Evolutionary conservation across 2,329 filamentous ascomycete species (phyloP).

Genomic region (Xylaria sp.): DNA sequence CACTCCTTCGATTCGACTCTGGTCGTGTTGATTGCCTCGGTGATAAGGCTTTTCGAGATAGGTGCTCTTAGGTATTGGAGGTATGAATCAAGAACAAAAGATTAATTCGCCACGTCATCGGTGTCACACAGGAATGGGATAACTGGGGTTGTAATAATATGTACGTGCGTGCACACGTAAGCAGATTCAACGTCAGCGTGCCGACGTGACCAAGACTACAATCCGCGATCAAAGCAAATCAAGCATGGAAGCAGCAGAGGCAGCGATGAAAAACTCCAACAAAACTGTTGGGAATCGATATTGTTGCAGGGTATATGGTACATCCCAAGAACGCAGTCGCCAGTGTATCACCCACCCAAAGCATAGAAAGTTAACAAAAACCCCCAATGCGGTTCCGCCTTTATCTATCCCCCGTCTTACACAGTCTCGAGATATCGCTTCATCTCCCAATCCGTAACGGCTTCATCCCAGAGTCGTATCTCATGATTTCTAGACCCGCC

Average conservation of each 20-base stretch:
- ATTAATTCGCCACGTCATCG: not conserved
- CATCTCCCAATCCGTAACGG: slow-evolving; percentile 94
- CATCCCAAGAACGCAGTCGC: slow-evolving; percentile 24
- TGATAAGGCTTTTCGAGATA: not conserved
- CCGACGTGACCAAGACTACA: not conserved
- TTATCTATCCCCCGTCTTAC: slow-evolving; percentile 51
- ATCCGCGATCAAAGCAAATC: not conserved
- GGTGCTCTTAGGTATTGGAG: no score
- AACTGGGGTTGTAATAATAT: not conserved
- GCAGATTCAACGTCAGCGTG: not conserved
- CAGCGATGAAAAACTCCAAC: not conserved
- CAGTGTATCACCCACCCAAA: not conserved
- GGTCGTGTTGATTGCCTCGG: not conserved
- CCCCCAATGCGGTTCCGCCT: not conserved
- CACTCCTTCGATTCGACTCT: not conserved
- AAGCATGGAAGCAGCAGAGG: not conserved
- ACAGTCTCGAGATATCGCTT: slow-evolving; percentile 84
- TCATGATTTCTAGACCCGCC: slow-evolving; percentile 94
- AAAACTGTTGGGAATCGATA: not conserved
- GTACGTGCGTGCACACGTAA: not conserved
- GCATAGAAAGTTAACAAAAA: slow-evolving; percentile 7
- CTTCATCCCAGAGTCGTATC: slow-evolving; percentile 90
- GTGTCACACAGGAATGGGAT: not conserved
- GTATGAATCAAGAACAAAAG: not conserved
- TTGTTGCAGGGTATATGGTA: slow-evolving; percentile 26